phyloP scores from a whole-genome alignment of 2,329 filamentous ascomycete genomes.

The Aspergillus brasiliensis region DNA sequence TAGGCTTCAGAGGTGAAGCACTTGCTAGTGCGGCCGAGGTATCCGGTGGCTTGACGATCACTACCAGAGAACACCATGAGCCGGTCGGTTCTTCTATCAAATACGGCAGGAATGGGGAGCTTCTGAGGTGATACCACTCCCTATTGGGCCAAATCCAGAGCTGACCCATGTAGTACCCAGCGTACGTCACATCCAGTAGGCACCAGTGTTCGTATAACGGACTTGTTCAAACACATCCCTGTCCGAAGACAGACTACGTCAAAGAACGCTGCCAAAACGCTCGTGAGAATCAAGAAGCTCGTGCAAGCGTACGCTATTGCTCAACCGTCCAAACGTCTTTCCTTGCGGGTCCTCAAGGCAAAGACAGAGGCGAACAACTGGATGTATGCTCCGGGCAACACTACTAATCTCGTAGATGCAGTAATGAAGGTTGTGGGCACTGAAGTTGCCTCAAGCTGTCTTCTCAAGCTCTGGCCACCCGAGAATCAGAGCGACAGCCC shows the following conservation, averaged over 20 bases:
- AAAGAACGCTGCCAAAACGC: conserved; percentile 53
- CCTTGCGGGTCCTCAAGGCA: conserved; percentile 57
- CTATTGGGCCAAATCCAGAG: not conserved
- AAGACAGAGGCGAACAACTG: conserved; percentile 65
- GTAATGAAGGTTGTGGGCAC: conserved; percentile 59
- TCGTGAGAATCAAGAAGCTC: conserved; percentile 55
- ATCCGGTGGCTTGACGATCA: conserved; percentile 55
- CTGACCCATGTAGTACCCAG: conserved; percentile 29
- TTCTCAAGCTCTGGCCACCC: conserved; percentile 31
- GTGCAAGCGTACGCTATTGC: conserved; percentile 64
- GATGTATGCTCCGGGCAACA: conserved; percentile 58
- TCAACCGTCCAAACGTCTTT: conserved; percentile 58
- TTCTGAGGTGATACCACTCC: conserved; percentile 42
- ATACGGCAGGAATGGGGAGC: conserved; percentile 54
- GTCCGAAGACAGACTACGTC: conserved; percentile 60
- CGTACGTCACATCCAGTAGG: conserved; percentile 60
- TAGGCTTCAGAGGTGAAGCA: conserved; percentile 68
- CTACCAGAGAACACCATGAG: conserved; percentile 61
- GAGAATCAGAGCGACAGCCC: conserved; percentile 27
- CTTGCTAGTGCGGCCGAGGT: conserved; percentile 64
- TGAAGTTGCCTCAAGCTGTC: conserved; percentile 56
- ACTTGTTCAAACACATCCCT: conserved; percentile 61
- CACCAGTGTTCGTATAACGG: conserved; percentile 59
- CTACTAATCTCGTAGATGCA: conserved; percentile 54
- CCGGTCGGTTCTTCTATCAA: conserved; percentile 54